A percentile compares a stretch with the other conserved stretches of the same genome.
Conservation (phyloP, 148 eudicot genomes). For the Chenopodium suecicum region DNA sequence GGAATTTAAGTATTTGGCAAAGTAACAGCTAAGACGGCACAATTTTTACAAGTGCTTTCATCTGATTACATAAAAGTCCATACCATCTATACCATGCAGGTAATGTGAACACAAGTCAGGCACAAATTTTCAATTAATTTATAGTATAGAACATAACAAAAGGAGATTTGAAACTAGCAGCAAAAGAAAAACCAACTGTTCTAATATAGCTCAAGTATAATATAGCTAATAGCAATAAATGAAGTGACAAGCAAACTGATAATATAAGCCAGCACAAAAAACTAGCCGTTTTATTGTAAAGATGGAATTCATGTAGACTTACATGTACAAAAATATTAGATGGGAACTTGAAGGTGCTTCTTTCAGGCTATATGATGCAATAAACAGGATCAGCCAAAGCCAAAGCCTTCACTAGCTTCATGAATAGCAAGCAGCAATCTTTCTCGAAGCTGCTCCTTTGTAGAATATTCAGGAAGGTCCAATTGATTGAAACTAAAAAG, state of each 20-base stretch:
- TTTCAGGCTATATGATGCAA: conserved; percentile 2
- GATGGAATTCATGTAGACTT: neutral
- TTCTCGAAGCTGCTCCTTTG: conserved; percentile 92
- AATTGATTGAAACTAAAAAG: conserved; percentile 76
- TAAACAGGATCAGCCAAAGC: conserved; percentile 66
- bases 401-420: conserved; percentile 99
- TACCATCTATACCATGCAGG: neutral
- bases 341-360: conserved; percentile 5
- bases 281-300: neutral
- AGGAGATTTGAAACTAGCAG: neutral
- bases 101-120: neutral
- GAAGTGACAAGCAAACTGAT: too few species aligned
- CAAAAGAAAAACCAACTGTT: neutral
- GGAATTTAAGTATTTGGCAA: neutral
- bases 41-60: neutral
- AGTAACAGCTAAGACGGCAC: neutral
- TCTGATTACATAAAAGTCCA: too few species aligned
- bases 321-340: conserved; percentile 31
- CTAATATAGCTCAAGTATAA: neutral
- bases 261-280: neutral
- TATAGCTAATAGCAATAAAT: too few species aligned
- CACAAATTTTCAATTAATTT: too few species aligned
- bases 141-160: neutral
- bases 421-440: conserved; percentile 95
- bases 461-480: conserved; percentile 95